A percentile compares a stretch with the other conserved stretches of the same genome.
Conservation (phyloP, 306 rosid species). For the Biancaea sappan region DNA sequence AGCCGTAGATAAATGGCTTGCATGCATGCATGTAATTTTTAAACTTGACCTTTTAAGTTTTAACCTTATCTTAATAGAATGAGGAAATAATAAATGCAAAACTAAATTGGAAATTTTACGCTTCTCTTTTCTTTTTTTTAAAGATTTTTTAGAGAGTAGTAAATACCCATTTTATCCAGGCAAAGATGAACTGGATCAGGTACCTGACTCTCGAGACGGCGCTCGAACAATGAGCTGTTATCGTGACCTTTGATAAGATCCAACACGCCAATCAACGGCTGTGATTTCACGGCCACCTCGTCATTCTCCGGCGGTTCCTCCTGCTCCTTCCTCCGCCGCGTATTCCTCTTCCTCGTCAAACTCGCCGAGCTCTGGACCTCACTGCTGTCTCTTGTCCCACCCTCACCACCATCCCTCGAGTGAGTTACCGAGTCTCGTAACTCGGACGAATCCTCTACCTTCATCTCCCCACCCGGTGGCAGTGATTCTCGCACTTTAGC, state of each 20-base stretch:
- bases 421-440: constrained; percentile 64
- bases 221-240: constrained; percentile 63
- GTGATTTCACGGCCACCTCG: constrained; percentile 42
- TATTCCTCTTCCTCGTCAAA: constrained; percentile 51
- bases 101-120: too few relatives aligned
- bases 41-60: too few relatives aligned
- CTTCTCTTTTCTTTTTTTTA: too few relatives aligned
- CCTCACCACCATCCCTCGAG: constrained; percentile 42
- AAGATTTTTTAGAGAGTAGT: too few relatives aligned
- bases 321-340: constrained; percentile 49
- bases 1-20: too few relatives aligned
- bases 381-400: constrained; percentile 63
- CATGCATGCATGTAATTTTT: too few relatives aligned
- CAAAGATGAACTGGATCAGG: not conserved
- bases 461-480: constrained; percentile 54
- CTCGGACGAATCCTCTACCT: constrained; percentile 59
- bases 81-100: too few relatives aligned
- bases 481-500: constrained; percentile 48
- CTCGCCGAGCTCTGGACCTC: constrained; percentile 88
- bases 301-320: constrained; percentile 30
- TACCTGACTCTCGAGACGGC: constrained; percentile 80
- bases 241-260: constrained; percentile 60
- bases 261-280: constrained; percentile 58
- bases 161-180: constrained; percentile 39
- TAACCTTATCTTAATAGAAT: too few relatives aligned